These are phyloP conservation scores for Magnolia changhungtana DNA, from an alignment of 164 flowering plant species.

Conservation along the genomic window DNA sequence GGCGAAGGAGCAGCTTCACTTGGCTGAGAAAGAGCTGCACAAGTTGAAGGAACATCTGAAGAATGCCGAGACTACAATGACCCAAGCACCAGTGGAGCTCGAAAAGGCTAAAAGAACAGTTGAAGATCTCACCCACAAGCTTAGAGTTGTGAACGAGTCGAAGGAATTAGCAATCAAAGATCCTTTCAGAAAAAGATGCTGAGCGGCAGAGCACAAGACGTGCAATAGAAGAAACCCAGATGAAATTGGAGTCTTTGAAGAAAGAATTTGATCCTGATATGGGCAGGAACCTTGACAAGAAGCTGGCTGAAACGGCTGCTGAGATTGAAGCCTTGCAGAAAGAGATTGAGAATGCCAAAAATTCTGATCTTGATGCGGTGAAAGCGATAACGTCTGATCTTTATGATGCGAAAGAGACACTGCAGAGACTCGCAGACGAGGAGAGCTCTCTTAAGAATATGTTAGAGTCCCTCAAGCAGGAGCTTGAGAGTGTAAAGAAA, in stretches of 20 bases:
- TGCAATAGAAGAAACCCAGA: conserved; percentile 52
- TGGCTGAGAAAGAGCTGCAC: conserved; percentile 73
- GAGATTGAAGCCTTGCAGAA: conserved; percentile 50
- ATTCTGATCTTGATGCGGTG: conserved; percentile 67
- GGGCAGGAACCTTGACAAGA: conserved; percentile 38
- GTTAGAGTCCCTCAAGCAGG: conserved; percentile 66
- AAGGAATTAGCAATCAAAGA: too few species aligned
- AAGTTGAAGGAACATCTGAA: conserved; percentile 68
- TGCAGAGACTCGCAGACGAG: conserved; percentile 30
- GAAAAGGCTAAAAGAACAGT: too few species aligned
- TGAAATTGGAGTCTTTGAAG: conserved; percentile 50
- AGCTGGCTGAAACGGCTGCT: conserved; percentile 45
- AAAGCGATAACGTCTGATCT: conserved; percentile 58
- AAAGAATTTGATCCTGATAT: conserved; percentile 55
- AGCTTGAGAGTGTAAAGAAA: conserved; percentile 67
- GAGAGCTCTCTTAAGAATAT: conserved; percentile 49
- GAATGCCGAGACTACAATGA: conserved; percentile 72
- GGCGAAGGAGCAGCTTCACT: conserved; percentile 82
- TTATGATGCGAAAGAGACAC: conserved; percentile 68
- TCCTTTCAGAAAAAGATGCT: conserved; percentile 61
- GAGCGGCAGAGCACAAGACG: conserved; percentile 47
- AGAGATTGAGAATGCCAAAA: conserved; percentile 54
- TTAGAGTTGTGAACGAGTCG: too few species aligned
- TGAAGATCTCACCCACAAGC: too few species aligned
- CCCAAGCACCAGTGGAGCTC: too few species aligned